Evolutionary conservation across 2,329 filamentous ascomycete genomes (phyloP).

Genomic region (Ophiostoma sp.): DNA sequence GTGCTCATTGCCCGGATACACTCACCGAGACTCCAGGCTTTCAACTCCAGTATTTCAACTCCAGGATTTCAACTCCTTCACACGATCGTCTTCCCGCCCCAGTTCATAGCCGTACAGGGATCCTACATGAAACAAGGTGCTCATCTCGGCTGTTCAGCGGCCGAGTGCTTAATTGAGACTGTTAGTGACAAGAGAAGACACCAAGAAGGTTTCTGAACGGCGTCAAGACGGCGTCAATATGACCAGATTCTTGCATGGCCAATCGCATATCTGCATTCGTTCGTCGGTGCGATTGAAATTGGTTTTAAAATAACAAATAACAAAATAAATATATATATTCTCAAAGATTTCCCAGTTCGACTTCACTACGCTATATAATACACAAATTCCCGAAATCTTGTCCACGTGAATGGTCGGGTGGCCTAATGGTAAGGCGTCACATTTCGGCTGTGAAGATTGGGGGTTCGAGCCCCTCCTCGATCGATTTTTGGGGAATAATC

Average conservation of each 20-base stretch:
- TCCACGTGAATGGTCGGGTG: slow-evolving; percentile 28
- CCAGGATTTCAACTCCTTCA: background rate
- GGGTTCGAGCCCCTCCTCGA: slow-evolving; percentile 31
- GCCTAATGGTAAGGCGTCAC: slow-evolving; percentile 31
- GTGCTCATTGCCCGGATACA: background rate
- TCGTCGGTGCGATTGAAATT: background rate
- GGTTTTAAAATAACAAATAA: background rate
- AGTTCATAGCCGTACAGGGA: background rate
- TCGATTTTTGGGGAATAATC: slow-evolving; percentile 21
- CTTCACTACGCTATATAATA: background rate
- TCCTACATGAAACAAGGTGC: background rate
- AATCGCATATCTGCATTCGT: too few species aligned
- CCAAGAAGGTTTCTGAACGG: background rate
- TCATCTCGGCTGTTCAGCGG: background rate
- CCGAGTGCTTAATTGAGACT: background rate
- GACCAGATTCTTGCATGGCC: background rate
- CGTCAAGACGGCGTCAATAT: background rate
- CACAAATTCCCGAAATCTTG: background rate
- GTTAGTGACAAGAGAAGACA: background rate
- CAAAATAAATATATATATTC: background rate
- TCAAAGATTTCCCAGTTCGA: background rate
- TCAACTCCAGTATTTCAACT: background rate
- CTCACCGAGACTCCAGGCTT: background rate
- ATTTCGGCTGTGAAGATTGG: slow-evolving; percentile 31
- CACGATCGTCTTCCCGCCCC: background rate